phyloP scores from a whole-genome alignment of 352 stramenopile genomes.

The Phytopythium cucurbitacearum region DNA sequence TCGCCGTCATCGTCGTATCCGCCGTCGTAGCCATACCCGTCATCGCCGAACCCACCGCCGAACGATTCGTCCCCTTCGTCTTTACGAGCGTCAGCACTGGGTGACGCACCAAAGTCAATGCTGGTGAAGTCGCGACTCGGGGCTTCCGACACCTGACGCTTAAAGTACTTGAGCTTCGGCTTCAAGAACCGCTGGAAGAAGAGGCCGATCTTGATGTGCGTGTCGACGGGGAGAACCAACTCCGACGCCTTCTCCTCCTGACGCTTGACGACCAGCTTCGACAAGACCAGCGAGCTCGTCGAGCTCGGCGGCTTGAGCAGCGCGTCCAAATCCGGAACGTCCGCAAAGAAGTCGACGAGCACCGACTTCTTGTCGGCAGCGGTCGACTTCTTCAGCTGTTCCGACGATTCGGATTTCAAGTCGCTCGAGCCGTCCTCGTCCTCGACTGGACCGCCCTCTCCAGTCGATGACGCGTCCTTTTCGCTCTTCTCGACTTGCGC shows the following conservation, averaged over 20 bases:
- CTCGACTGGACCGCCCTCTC: conserved; percentile 15
- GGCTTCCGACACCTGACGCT: conserved; percentile 11
- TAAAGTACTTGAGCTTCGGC: conserved; percentile 64
- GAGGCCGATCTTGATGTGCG: conserved; percentile 56
- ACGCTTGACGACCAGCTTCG: conserved; percentile 46
- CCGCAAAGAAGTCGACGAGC: conserved; percentile 55
- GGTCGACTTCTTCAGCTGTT: conserved; percentile 10
- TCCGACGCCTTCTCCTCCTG: conserved; percentile 51
- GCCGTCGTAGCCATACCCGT: conserved; percentile 30
- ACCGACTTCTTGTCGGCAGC: conserved; percentile 37
- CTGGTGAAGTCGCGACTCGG: conserved; percentile 6
- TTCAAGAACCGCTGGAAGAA: conserved; percentile 83
- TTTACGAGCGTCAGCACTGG: conserved; percentile 12
- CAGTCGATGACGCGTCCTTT: conserved; percentile 18
- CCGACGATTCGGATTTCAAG: conserved; percentile 19
- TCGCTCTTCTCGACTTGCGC: conserved; percentile 14
- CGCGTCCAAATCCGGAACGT: conserved; percentile 38
- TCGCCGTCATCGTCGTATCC: conserved; percentile 36
- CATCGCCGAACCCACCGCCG: conserved; percentile 30
- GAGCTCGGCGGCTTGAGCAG: conserved; percentile 37
- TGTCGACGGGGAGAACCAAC: conserved; percentile 74
- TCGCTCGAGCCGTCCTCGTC: conserved; percentile 24
- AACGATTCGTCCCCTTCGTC: conserved; percentile 19
- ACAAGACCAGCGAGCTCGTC: conserved; percentile 28
- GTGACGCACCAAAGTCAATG: conserved; percentile 10